Evolutionary conservation across 2,329 filamentous ascomycete genomes (phyloP), one percentile per base, ranked within the genome.

Genomic region (Ascochyta rabiei): DNA sequence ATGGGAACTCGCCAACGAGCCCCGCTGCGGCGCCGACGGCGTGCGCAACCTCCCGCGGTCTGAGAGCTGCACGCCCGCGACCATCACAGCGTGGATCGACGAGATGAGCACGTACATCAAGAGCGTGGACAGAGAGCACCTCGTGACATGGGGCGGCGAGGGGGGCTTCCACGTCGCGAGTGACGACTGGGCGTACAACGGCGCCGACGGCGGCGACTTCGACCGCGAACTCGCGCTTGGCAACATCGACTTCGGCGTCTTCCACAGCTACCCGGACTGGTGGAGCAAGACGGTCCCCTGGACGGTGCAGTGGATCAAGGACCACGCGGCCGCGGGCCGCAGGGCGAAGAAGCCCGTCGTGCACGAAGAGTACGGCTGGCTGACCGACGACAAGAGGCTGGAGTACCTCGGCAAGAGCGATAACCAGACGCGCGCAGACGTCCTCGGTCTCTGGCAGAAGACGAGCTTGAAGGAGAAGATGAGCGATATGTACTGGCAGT

Each of bases 401-500:
- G 76, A 79, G 57, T 79, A 80, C 52, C 74, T 79, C 1, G 78
- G 78, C 52, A 75, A 69, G 34, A 73, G 76, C 0, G 71, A 72
- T n/a, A 76, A 80, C 50, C 70, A 75, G 31, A 80, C 80, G 0
- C 66, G 82, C 0, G 46, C 76, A 0, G 75, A 80, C 45, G 81
- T 80, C 0, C 55, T 83, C 2, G 75, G 77, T 10, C 69, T 73
- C 28, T 84, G 82, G 82, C 82, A 84, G 68, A 71, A 74, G 21
- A 81, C 81, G 5, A 75, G 71, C 13, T 59, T 81, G 6, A 70
- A 79, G 50, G 76, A 81, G 62, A 77, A 79, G 59, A 74, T 85
- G 66, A 71, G 79, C 2, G 81, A 84, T 56, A 75, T 84, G 76
- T 85, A 79, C 70, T 85, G 82, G 82, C 83, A 85, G 57, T 84